These are phyloP conservation scores for Marsdenia floribunda DNA, from an alignment of 257 asterid species.

Conservation along the genomic window DNA sequence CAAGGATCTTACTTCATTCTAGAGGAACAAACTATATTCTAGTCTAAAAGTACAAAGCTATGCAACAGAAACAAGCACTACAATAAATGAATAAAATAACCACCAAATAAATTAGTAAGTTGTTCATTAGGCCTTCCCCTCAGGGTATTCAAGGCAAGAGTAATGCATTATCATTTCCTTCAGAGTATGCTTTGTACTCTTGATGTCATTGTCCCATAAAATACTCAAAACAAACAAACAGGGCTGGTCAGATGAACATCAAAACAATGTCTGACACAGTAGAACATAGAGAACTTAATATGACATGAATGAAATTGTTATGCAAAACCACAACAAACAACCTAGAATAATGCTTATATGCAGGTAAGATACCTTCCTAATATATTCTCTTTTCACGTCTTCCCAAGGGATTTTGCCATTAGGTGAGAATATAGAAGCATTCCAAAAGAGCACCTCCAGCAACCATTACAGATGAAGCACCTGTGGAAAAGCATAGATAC, in stretches of 20 bases:
- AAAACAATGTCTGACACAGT: not conserved
- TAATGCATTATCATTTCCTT: slow-evolving; percentile 80
- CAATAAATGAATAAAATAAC: not conserved
- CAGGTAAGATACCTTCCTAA: slow-evolving; percentile 61
- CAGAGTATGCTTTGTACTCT: slow-evolving; percentile 80
- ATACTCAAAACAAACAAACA: slow-evolving; percentile 52
- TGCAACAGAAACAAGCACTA: too few relatives aligned
- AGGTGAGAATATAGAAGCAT: slow-evolving; percentile 84
- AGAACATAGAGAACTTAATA: not conserved
- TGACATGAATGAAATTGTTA: not conserved
- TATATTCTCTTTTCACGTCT: slow-evolving; percentile 68
- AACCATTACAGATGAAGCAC: slow-evolving; percentile 94
- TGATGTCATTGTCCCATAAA: slow-evolving; percentile 86
- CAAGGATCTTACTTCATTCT: too few relatives aligned
- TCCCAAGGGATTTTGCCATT: slow-evolving; percentile 69
- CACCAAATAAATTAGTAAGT: not conserved
- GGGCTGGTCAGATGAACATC: slow-evolving; percentile 17
- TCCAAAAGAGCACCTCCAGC: slow-evolving; percentile 99
- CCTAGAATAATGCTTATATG: not conserved
- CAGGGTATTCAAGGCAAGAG: slow-evolving; percentile 70
- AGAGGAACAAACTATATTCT: too few relatives aligned
- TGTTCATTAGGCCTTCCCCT: slow-evolving; percentile 48
- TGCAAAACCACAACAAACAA: not conserved
- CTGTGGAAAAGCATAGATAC: slow-evolving; percentile 29
- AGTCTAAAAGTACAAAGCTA: too few relatives aligned